These are phyloP conservation scores for Auricularia sp. DNA, from an alignment of 768 basidiomycete species.

Conservation along the genomic window DNA sequence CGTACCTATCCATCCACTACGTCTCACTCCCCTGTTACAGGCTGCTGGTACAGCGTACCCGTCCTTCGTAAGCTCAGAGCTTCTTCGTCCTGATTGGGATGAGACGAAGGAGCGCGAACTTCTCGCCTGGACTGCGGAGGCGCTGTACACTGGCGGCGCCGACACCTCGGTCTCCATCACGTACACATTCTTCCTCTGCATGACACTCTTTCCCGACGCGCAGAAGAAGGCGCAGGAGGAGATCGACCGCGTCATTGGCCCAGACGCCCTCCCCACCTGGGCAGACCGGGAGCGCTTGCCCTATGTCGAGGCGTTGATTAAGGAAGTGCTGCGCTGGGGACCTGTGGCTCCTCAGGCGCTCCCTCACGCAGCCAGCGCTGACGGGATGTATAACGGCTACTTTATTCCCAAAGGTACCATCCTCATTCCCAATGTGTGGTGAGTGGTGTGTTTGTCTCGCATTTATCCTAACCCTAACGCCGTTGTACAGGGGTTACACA, in stretches of 20 bases:
- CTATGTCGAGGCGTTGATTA: constrained; percentile 10
- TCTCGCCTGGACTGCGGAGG: not conserved
- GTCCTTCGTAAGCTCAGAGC: not conserved
- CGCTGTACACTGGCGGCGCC: not conserved
- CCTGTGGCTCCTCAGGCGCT: constrained; percentile 25
- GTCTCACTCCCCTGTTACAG: not conserved
- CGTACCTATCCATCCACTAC: not conserved
- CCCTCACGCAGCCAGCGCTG: constrained; percentile 36
- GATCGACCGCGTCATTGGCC: constrained; percentile 14
- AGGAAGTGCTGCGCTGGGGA: constrained; percentile 15
- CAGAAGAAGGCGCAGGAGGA: constrained; percentile 16
- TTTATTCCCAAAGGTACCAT: constrained; percentile 40
- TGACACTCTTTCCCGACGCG: constrained; percentile 15
- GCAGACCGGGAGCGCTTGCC: constrained; percentile 11
- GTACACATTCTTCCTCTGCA: constrained; percentile 14
- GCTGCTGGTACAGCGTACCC: not conserved
- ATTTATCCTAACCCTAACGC: not conserved
- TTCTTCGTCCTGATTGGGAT: not conserved
- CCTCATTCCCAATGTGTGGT: constrained; percentile 40
- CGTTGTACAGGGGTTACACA: not conserved
- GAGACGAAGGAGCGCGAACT: not conserved
- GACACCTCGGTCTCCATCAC: constrained; percentile 7
- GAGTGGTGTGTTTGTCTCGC: not conserved
- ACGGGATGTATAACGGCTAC: constrained; percentile 33
- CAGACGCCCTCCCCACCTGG: constrained; percentile 13